phyloP scores from a whole-genome alignment of 2,329 filamentous ascomycete genomes.

The Paecilomyces formosus region DNA sequence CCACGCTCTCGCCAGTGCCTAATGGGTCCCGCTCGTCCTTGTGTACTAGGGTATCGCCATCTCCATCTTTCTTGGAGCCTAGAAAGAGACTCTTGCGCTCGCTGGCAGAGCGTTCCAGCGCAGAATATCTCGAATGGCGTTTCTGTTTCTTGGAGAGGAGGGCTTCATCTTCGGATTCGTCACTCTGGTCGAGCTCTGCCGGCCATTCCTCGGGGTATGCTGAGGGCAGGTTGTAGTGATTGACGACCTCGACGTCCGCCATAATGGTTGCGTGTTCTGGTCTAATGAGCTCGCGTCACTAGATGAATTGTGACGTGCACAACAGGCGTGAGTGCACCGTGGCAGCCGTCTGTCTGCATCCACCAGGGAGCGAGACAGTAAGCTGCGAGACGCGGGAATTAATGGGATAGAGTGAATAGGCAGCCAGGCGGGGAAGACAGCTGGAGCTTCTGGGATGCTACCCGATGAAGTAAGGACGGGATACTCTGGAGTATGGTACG shows the following conservation, averaged over 20 bases:
- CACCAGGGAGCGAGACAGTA: neutral
- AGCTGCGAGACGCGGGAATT: neutral
- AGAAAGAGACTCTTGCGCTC: slow-evolving; percentile 59
- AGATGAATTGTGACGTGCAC: neutral
- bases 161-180: slow-evolving; percentile 55
- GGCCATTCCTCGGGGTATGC: slow-evolving; percentile 83
- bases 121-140: slow-evolving; percentile 69
- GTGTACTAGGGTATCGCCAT: slow-evolving; percentile 71
- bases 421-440: neutral
- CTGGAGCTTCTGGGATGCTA: neutral
- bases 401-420: neutral
- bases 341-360: neutral
- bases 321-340: neutral
- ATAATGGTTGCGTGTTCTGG: slow-evolving; percentile 24
- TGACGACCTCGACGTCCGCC: slow-evolving; percentile 74
- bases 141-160: slow-evolving; percentile 19
- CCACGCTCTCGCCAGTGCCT: slow-evolving; percentile 80
- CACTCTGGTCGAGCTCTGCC: slow-evolving; percentile 65
- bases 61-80: slow-evolving; percentile 60
- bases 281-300: neutral
- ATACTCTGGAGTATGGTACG: no score
- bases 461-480: neutral
- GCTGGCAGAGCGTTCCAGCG: slow-evolving; percentile 68
- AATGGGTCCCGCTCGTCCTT: slow-evolving; percentile 90
- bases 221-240: slow-evolving; percentile 79